Percentiles rank a stretch among this genome's conserved stretches.
These are phyloP conservation scores for Colletotrichum sp. DNA, from an alignment of 2,329 filamentous ascomycete genomes.

Conservation along the genomic window DNA sequence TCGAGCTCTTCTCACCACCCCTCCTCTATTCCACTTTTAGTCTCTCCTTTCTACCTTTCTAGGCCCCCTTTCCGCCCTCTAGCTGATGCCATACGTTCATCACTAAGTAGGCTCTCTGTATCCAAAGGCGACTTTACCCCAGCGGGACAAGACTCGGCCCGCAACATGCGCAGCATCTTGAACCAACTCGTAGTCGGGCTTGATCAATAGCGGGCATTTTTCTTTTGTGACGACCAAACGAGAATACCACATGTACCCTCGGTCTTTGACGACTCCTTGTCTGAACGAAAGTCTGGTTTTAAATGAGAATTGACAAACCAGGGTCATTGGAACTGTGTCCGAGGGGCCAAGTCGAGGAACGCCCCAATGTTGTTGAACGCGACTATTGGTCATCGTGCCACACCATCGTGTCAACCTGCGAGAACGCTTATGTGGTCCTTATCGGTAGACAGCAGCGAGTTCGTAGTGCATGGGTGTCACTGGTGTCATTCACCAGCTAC, in stretches of 20 bases:
- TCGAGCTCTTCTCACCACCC: no score
- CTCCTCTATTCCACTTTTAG: no score
- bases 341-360: neutral
- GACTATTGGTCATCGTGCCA: neutral
- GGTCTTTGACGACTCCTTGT: neutral
- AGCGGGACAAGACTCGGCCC: neutral
- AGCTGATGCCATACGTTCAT: neutral
- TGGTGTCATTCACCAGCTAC: neutral
- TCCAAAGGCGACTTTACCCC: neutral
- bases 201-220: neutral
- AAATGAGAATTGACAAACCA: neutral
- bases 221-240: neutral
- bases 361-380: neutral
- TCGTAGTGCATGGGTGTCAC: neutral
- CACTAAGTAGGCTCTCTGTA: neutral
- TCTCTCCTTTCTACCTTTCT: no score
- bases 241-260: neutral
- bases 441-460: neutral
- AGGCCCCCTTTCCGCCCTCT: neutral
- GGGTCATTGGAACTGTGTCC: neutral
- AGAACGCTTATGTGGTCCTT: neutral
- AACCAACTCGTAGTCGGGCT: neutral
- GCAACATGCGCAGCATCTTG: neutral
- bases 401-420: neutral
- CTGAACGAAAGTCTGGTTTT: neutral